These are phyloP conservation scores for Komagataella mondaviorum DNA, from an alignment of 805 yeast genomes.

Conservation along the genomic window DNA sequence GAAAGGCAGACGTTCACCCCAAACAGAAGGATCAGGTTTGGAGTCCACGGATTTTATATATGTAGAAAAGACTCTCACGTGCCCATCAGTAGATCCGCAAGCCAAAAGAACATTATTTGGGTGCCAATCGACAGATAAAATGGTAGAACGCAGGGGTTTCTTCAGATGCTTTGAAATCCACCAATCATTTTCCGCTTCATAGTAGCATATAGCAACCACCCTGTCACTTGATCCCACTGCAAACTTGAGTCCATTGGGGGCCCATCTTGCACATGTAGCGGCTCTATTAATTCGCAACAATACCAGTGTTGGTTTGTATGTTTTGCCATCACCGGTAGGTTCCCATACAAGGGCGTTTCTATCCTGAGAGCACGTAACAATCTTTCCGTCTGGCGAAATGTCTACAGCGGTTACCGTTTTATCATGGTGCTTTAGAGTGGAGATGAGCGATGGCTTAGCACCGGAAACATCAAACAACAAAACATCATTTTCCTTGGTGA, in stretches of 20 bases:
- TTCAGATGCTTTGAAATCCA: constrained; percentile 98
- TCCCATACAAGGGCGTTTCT: constrained; percentile 97
- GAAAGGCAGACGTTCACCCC: constrained; percentile 96
- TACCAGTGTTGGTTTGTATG: constrained; percentile 78
- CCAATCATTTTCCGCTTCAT: constrained; percentile 95
- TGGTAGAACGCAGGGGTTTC: constrained; percentile 84
- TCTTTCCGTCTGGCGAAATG: constrained; percentile 74
- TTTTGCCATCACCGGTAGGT: constrained; percentile 42
- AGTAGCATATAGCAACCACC: constrained; percentile 89
- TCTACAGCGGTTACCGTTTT: constrained; percentile 92
- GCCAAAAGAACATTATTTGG: constrained; percentile 82
- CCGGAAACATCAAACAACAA: constrained; percentile 55
- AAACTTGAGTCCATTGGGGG: constrained; percentile 87
- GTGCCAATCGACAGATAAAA: constrained; percentile 82
- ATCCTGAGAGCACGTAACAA: constrained; percentile 95
- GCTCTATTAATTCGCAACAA: constrained; percentile 88
- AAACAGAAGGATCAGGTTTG: constrained; percentile 66
- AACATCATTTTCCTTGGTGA: constrained; percentile 67
- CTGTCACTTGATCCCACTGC: constrained; percentile 97
- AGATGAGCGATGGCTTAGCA: constrained; percentile 45
- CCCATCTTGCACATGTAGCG: constrained; percentile 91
- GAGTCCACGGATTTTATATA: constrained; percentile 80
- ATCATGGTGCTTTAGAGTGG: constrained; percentile 74
- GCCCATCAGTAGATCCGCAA: constrained; percentile 89
- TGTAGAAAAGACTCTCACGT: constrained; percentile 79